These are phyloP conservation scores for Curvularia spicifera DNA, from an alignment of 2,329 filamentous ascomycete species.

Conservation along the genomic window DNA sequence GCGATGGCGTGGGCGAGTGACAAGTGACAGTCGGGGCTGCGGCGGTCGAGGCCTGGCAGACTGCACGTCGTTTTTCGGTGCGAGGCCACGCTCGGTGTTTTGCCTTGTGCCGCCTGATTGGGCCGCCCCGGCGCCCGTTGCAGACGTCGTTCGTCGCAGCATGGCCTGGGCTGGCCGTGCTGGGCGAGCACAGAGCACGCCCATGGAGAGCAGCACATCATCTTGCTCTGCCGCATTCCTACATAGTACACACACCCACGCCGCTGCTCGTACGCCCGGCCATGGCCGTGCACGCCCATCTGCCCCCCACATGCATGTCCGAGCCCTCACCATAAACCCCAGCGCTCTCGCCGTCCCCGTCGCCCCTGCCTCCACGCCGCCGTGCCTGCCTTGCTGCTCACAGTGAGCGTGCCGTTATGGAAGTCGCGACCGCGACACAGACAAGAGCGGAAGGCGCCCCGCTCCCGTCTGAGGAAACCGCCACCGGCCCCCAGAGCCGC, in stretches of 20 bases:
- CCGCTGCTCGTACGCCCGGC: constrained; percentile 3
- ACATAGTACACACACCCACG: no score
- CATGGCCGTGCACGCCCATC: constrained; percentile 31
- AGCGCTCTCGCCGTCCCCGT: constrained; percentile 12
- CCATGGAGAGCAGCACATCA: constrained; percentile 12
- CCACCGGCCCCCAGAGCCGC: constrained; percentile 51
- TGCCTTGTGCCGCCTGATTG: not conserved
- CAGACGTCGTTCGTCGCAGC: not conserved
- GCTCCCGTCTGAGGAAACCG: constrained; percentile 29
- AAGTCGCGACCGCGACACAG: constrained; percentile 30
- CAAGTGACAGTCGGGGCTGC: not conserved
- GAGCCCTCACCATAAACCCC: constrained; percentile 10
- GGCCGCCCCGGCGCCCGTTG: not conserved
- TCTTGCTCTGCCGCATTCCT: constrained; percentile 13
- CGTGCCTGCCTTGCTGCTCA: constrained; percentile 17
- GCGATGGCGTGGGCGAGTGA: not conserved
- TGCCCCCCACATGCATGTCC: constrained; percentile 1
- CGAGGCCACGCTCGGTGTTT: not conserved
- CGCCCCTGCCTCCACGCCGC: constrained; percentile 5
- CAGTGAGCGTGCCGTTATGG: constrained; percentile 23
- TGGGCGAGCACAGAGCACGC: no score
- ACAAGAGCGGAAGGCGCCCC: constrained; percentile 30
- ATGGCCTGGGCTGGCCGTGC: no score
- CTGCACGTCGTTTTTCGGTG: not conserved
- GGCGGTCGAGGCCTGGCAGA: not conserved